Evolutionary conservation across 2,329 filamentous ascomycete genomes (phyloP), one percentile per base, ranked within the genome.

Genomic region (Penicillium sp.): DNA sequence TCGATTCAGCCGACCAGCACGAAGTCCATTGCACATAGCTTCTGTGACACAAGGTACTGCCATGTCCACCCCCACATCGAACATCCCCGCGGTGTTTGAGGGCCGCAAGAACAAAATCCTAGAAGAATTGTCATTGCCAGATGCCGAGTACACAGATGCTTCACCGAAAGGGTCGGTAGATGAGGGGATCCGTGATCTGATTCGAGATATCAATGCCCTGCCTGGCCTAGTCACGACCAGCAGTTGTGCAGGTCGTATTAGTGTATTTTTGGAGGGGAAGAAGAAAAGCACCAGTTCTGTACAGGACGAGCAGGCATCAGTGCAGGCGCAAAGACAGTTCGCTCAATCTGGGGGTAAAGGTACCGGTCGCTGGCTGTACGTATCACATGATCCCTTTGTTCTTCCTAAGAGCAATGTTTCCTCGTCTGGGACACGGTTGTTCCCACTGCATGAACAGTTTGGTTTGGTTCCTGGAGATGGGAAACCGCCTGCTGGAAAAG

Each of bases 101-200:
- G 69, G 74, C 46, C 89, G 86, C 71, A 98, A 97, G 75, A 72
- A 76, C 51, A 86, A 83, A 58, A 96, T 96, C 62, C 78, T 97
- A 14, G 76, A 81, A 43, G 84, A 88, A 63, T 86, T 97, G 3
- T 79, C 85, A 9, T 80, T 86, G 3, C 89, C 91, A 1, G 84
- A 85, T 44, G 81, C 80, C 4, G 83, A 89, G 57, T 96, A 96
- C 74, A 84, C 85, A 42, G 93, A 97, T 74, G 82, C 89, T 8
- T 96, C 91, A 1, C 93, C 93, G 3, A 97, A 97, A 78, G 93
- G 93, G 16, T 89, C 87, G 0, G 84, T 98, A 21, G 93, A 98
- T 72, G 84, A 79, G 48, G 89, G 87, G 1, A 92, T 98, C 63
- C 84, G 88, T 47, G 82, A 87, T 22, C 79, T 97, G 53, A 92